Evolutionary conservation across 768 basidiomycete species (phyloP).

Genomic region (Porpolomopsis calyptriformis): DNA sequence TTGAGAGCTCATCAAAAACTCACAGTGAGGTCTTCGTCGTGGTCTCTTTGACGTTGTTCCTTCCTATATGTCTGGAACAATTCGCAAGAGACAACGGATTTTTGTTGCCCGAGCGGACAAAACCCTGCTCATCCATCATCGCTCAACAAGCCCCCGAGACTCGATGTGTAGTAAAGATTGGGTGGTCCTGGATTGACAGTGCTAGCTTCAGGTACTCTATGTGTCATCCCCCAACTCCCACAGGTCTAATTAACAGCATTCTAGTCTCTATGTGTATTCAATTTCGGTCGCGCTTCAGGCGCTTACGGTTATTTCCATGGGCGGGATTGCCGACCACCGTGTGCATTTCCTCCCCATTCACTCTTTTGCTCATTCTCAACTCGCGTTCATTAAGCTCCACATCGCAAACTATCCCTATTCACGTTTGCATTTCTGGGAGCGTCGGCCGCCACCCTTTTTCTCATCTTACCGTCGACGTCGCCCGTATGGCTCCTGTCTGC

Average conservation of each 20-base stretch:
- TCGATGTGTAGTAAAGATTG: conserved; percentile 73
- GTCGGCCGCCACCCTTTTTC: conserved; percentile 54
- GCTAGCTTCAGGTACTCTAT: conserved; percentile 76
- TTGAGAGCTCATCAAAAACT: neutral
- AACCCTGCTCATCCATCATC: conserved; percentile 39
- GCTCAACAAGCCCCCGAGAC: conserved; percentile 19
- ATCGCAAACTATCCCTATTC: conserved; percentile 71
- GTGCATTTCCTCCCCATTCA: conserved; percentile 16
- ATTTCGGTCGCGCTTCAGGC: conserved; percentile 84
- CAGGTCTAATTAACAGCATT: neutral
- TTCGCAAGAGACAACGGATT: conserved; percentile 86
- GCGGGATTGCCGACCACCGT: conserved; percentile 86
- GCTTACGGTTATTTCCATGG: conserved; percentile 90
- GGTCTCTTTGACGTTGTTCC: conserved; percentile 69
- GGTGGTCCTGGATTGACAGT: conserved; percentile 80
- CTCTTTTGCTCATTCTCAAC: neutral
- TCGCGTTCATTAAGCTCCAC: conserved; percentile 31
- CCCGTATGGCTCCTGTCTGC: conserved; percentile 60
- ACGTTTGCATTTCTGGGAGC: conserved; percentile 67
- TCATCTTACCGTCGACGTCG: conserved; percentile 62
- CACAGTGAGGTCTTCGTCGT: conserved; percentile 71
- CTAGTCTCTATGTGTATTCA: conserved; percentile 80
- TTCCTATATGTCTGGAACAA: conserved; percentile 78
- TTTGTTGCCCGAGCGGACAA: conserved; percentile 53
- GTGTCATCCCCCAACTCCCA: neutral